phyloP scores from a whole-genome alignment of 2,329 filamentous ascomycete species.

The Fusarium foetens region DNA sequence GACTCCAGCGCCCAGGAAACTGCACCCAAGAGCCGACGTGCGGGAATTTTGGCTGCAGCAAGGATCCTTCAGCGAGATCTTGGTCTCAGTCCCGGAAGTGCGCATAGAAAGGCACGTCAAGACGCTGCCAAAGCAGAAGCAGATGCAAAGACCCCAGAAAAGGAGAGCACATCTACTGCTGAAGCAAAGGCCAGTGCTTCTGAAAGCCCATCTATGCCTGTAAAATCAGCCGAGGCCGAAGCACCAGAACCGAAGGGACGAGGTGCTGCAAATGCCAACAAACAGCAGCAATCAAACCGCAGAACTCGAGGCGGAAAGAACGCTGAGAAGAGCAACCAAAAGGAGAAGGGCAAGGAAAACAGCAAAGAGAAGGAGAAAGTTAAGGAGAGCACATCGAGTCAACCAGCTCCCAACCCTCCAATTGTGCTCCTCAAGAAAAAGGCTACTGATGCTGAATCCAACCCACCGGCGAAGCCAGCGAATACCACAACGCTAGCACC shows the following conservation, averaged over 20 bases:
- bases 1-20: conserved; percentile 48
- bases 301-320: conserved; percentile 52
- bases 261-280: conserved; percentile 36
- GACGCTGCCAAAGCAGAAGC: conserved; percentile 67
- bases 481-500: conserved; percentile 37
- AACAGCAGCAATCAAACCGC: conserved; percentile 45
- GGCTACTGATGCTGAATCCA: conserved; percentile 39
- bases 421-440: conserved; percentile 57
- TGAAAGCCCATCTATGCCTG: conserved; percentile 36
- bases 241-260: conserved; percentile 38
- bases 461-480: conserved; percentile 40
- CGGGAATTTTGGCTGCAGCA: conserved; percentile 71
- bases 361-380: conserved; percentile 42
- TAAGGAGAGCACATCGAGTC: conserved; percentile 27
- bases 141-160: conserved; percentile 54
- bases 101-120: conserved; percentile 68
- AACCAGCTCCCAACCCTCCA: conserved; percentile 47
- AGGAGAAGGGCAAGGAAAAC: conserved; percentile 52
- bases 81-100: conserved; percentile 70
- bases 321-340: conserved; percentile 53
- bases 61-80: conserved; percentile 74
- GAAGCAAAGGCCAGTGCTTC: conserved; percentile 18
- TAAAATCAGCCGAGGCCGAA: conserved; percentile 29
- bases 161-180: conserved; percentile 43
- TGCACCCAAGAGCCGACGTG: conserved; percentile 64